phyloP scores from a whole-genome alignment of 2,329 filamentous ascomycete species.

The Tolypocladium tundrense region DNA sequence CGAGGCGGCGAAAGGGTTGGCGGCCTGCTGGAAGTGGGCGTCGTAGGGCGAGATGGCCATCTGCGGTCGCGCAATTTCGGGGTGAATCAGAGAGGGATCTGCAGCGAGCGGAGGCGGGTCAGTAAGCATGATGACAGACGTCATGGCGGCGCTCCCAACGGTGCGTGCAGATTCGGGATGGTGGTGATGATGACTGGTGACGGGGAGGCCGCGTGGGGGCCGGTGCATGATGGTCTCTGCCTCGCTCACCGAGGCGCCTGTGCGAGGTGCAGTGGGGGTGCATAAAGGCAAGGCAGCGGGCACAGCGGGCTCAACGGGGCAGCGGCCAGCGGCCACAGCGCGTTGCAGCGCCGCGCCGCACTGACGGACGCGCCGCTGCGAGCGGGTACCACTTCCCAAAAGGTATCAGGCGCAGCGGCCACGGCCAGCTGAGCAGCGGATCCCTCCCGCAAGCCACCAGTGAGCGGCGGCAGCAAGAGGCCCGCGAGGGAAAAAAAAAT shows the following conservation, averaged over 20 bases:
- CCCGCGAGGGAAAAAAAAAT: not conserved
- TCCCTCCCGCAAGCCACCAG: not conserved
- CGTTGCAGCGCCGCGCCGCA: not conserved
- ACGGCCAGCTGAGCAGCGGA: conserved; percentile 7
- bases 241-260: not conserved
- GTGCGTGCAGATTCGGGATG: not conserved
- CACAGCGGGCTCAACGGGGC: not conserved
- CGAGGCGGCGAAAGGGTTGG: conserved; percentile 45
- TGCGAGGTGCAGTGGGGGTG: not conserved
- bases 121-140: conserved; percentile 17
- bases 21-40: conserved; percentile 33
- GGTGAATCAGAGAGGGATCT: conserved; percentile 49
- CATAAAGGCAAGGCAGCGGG: too few species aligned
- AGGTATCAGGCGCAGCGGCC: conserved; percentile 5
- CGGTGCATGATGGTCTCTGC: not conserved
- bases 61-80: conserved; percentile 38
- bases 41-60: conserved; percentile 39
- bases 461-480: not conserved
- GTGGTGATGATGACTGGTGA: not conserved
- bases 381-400: conserved; percentile 1
- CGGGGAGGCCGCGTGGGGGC: not conserved
- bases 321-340: not conserved
- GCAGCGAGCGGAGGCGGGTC: conserved; percentile 19
- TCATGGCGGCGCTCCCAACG: not conserved
- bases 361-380: not conserved